Conservation (phyloP, 2,329 filamentous ascomycete species). For the Penicillium concentricum region DNA sequence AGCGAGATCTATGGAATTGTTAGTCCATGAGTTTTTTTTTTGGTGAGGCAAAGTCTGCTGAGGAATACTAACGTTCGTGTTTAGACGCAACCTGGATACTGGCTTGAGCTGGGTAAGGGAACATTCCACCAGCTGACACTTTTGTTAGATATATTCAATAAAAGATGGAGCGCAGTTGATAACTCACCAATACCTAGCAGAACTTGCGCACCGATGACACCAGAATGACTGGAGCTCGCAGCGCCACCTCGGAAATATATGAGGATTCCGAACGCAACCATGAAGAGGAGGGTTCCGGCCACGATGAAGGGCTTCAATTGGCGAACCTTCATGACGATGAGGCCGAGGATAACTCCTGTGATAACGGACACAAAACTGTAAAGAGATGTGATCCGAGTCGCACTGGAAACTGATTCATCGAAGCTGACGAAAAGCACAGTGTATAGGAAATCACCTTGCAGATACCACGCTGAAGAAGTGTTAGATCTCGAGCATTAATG, state of each 20-base stretch:
- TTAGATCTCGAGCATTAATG: not conserved
- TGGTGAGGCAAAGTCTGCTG: not conserved
- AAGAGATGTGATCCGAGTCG: constrained; percentile 60
- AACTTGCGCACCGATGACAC: constrained; percentile 63
- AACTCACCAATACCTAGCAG: constrained; percentile 56
- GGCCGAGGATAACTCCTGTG: constrained; percentile 56
- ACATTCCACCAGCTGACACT: constrained; percentile 56
- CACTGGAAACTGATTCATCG: constrained; percentile 55
- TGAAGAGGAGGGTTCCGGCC: constrained; percentile 58
- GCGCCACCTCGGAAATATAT: constrained; percentile 61
- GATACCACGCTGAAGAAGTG: constrained; percentile 52
- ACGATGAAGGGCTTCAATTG: constrained; percentile 65
- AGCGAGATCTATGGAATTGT: constrained; percentile 50
- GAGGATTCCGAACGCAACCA: constrained; percentile 65
- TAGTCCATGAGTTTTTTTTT: not conserved
- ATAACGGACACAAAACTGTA: constrained; percentile 61
- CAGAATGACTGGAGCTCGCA: constrained; percentile 47
- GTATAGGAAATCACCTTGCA: constrained; percentile 65
- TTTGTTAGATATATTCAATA: not conserved
- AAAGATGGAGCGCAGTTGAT: too few species aligned
- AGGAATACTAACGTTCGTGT: constrained; percentile 43
- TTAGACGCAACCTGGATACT: constrained; percentile 52
- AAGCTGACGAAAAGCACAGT: constrained; percentile 63
- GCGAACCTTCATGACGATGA: constrained; percentile 58
- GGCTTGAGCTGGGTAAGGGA: constrained; percentile 54